Percentiles rank a stretch among this genome's conserved stretches.
Evolutionary conservation across 2,329 filamentous ascomycete genomes (phyloP).

Genomic region (Fusarium sp.): DNA sequence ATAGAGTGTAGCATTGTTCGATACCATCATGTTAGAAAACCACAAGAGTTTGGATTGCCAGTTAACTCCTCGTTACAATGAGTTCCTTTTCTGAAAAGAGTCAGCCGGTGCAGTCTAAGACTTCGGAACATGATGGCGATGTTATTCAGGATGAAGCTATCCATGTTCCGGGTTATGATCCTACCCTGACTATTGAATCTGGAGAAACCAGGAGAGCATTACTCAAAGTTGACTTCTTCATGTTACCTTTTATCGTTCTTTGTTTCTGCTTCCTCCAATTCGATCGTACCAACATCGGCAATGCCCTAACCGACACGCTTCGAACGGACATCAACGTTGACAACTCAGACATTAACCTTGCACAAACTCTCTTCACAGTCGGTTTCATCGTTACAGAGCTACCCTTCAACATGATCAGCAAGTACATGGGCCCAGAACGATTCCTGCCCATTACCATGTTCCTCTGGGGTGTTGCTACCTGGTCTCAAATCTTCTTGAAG

Average conservation of each 20-base stretch:
- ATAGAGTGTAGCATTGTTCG: no score
- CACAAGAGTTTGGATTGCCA: no score
- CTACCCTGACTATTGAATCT: conserved; percentile 22
- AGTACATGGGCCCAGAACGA: conserved; percentile 46
- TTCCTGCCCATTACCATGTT: conserved; percentile 50
- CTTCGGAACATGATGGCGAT: conserved; percentile 19
- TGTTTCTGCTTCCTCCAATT: conserved; percentile 53
- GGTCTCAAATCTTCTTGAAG: conserved; percentile 48
- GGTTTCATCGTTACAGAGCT: conserved; percentile 62
- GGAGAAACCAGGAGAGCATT: conserved; percentile 33
- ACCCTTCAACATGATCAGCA: conserved; percentile 49
- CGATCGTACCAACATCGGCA: conserved; percentile 58
- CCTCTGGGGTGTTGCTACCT: conserved; percentile 49
- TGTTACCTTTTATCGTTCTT: conserved; percentile 49
- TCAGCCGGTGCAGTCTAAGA: background rate
- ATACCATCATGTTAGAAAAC: no score
- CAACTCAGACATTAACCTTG: conserved; percentile 64
- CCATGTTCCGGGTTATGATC: conserved; percentile 45
- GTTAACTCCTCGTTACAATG: no score
- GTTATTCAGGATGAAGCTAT: conserved; percentile 32
- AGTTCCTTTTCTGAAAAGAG: conserved; percentile 29
- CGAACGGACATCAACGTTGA: conserved; percentile 61
- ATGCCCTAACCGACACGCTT: conserved; percentile 65
- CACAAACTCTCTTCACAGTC: conserved; percentile 63
- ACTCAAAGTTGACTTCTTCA: conserved; percentile 46